Percentiles rank a stretch among this genome's conserved stretches.
Conservation (phyloP, 768 basidiomycete species). For the Tulasnella sp. region DNA sequence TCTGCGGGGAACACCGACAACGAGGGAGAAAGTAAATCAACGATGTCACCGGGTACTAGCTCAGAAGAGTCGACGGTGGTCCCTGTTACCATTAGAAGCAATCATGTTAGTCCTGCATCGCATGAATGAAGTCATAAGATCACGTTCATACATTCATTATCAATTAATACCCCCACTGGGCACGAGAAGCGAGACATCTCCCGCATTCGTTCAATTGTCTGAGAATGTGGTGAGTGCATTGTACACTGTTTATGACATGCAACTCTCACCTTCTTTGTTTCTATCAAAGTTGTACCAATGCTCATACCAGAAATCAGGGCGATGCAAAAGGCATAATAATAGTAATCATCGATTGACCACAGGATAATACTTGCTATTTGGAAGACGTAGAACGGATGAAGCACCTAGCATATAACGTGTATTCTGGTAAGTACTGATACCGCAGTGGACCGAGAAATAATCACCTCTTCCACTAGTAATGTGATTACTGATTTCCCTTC, state of each 20-base stretch:
- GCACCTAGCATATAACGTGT: conserved; percentile 37
- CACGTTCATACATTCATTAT: conserved; percentile 47
- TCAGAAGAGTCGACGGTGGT: conserved; percentile 53
- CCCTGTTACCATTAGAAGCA: conserved; percentile 37
- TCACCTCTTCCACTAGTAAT: conserved; percentile 80
- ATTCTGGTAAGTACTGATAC: neutral
- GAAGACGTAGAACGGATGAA: conserved; percentile 97
- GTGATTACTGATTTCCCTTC: conserved; percentile 67
- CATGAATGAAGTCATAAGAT: neutral
- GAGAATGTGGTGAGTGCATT: neutral
- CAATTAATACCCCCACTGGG: conserved; percentile 50
- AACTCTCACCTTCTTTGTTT: conserved; percentile 70
- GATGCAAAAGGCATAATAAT: conserved; percentile 96
- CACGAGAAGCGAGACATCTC: conserved; percentile 92
- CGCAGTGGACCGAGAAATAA: conserved; percentile 13
- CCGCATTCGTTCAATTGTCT: conserved; percentile 88
- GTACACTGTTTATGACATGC: conserved; percentile 1
- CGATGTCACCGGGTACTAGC: conserved; percentile 83
- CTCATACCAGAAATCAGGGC: conserved; percentile 78
- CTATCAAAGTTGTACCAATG: conserved; percentile 72
- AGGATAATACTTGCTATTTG: conserved; percentile 89
- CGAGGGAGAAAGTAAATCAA: conserved; percentile 71
- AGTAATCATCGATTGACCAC: conserved; percentile 93
- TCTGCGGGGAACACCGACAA: conserved; percentile 76
- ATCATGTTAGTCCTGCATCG: neutral